A percentile compares a stretch with the other conserved stretches of the same genome.
These are phyloP conservation scores for Auricularia cornea DNA, from an alignment of 768 basidiomycete genomes.

Conservation along the genomic window DNA sequence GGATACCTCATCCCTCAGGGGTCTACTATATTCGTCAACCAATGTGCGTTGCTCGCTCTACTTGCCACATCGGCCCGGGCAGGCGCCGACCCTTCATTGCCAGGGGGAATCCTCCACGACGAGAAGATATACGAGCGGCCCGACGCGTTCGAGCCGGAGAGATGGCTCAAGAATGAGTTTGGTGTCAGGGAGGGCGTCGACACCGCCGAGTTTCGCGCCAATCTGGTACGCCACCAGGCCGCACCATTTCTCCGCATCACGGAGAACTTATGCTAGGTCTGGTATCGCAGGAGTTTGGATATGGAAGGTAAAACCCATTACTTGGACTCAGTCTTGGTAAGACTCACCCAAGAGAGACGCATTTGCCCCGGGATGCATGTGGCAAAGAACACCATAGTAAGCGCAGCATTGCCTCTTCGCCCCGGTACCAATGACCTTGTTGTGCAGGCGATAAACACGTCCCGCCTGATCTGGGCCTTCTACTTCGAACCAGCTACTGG, in stretches of 20 bases:
- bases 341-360: conserved; percentile 2
- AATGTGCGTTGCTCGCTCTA: conserved; percentile 11
- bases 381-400: conserved; percentile 14
- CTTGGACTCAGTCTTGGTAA: too few relatives aligned
- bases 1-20: conserved; percentile 5
- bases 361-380: conserved; percentile 20
- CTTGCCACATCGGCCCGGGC: neutral
- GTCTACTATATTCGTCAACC: conserved; percentile 18
- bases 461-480: conserved; percentile 26
- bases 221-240: neutral
- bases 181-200: conserved; percentile 13
- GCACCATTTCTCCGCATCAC: neutral
- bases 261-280: too few relatives aligned
- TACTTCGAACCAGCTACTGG: conserved; percentile 15
- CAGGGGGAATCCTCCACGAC: conserved; percentile 23
- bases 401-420: neutral
- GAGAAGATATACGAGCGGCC: conserved; percentile 32
- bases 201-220: neutral
- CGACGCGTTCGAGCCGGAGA: conserved; percentile 40
- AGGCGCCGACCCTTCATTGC: too few relatives aligned
- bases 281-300: too few relatives aligned
- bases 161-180: conserved; percentile 25
- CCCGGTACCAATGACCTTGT: neutral
- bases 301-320: too few relatives aligned
- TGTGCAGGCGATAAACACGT: conserved; percentile 16